A percentile compares a stretch with the other conserved stretches of the same genome.
phyloP scores from a whole-genome alignment of 2,329 filamentous ascomycete species.

The Thelonectria blattea region DNA sequence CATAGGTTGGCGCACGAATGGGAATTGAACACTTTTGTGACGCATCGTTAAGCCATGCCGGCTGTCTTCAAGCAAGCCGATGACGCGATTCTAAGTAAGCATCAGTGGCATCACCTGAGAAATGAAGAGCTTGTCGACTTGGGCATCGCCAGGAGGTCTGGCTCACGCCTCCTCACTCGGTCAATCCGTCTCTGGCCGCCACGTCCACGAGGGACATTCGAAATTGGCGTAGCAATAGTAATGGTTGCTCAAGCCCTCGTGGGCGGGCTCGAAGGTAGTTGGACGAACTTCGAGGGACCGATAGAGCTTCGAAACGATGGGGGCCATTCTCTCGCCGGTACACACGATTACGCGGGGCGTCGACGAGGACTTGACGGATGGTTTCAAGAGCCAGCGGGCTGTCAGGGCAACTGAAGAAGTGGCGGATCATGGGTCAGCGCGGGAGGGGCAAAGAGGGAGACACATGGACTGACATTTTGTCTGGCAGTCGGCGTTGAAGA shows the following conservation, averaged over 20 bases:
- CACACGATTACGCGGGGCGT: conserved; percentile 64
- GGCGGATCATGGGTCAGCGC: conserved; percentile 23
- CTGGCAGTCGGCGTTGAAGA: conserved; percentile 80
- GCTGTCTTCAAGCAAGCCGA: not conserved
- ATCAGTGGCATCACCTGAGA: not conserved
- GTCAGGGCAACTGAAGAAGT: conserved; percentile 69
- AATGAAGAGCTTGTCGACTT: not conserved
- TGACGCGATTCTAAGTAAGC: too few relatives aligned
- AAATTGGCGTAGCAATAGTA: conserved; percentile 84
- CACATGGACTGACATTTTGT: conserved; percentile 66
- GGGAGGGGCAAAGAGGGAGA: not conserved
- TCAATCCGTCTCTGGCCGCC: conserved; percentile 32
- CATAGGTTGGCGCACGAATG: conserved; percentile 32
- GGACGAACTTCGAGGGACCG: conserved; percentile 64
- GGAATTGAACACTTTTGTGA: conserved; percentile 21
- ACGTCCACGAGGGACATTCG: conserved; percentile 63
- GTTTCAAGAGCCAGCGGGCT: conserved; percentile 72
- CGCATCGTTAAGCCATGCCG: not conserved
- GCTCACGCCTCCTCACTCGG: not conserved
- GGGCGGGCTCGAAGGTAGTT: conserved; percentile 72
- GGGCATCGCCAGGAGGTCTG: not conserved
- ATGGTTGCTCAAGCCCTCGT: conserved; percentile 80
- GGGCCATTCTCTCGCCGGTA: conserved; percentile 79
- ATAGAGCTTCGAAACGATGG: conserved; percentile 71
- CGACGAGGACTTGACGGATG: conserved; percentile 26